These are phyloP conservation scores for Leonotis leonurus DNA, from an alignment of 257 asterid species.

Conservation along the genomic window DNA sequence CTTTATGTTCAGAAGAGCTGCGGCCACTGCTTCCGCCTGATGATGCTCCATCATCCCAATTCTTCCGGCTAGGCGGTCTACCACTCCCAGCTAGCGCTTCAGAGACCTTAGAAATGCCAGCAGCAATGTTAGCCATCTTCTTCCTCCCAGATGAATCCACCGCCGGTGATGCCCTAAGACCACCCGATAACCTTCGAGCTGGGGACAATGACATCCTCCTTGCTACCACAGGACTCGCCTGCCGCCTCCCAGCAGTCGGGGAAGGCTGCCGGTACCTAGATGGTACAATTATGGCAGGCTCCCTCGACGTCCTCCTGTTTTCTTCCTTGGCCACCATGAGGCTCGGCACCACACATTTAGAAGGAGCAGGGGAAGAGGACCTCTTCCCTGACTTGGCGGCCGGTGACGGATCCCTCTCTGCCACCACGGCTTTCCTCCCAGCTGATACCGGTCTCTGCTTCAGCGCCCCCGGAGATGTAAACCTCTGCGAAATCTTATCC, in stretches of 20 bases:
- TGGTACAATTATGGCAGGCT: slow-evolving; percentile 83
- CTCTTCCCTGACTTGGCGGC: slow-evolving; percentile 62
- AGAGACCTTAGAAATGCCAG: slow-evolving; percentile 69
- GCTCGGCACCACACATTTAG: slow-evolving; percentile 86
- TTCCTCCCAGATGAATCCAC: slow-evolving; percentile 74
- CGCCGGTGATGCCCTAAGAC: slow-evolving; percentile 56
- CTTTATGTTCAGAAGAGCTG: slow-evolving; percentile 44
- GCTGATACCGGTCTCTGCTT: slow-evolving; percentile 58
- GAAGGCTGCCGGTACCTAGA: slow-evolving; percentile 92
- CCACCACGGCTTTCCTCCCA: slow-evolving; percentile 42
- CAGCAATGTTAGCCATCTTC: slow-evolving; percentile 56
- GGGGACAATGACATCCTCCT: slow-evolving; percentile 91
- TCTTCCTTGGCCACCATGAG: slow-evolving; percentile 80
- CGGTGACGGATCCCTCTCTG: slow-evolving; percentile 80
- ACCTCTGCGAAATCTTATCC: slow-evolving; percentile 55
- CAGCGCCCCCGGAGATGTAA: slow-evolving; percentile 57
- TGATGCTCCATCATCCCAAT: slow-evolving; percentile 73
- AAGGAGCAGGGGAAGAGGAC: slow-evolving; percentile 81
- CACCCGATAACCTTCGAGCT: slow-evolving; percentile 68
- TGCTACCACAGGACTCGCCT: slow-evolving; percentile 63
- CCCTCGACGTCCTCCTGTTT: slow-evolving; percentile 58
- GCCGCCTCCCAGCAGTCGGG: slow-evolving; percentile 61
- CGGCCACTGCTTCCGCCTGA: slow-evolving; percentile 32
- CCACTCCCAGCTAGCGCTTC: slow-evolving; percentile 52
- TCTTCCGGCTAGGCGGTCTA: slow-evolving; percentile 59